phyloP scores from a whole-genome alignment of 257 asterid species.

The Nicotiana attenuata region DNA sequence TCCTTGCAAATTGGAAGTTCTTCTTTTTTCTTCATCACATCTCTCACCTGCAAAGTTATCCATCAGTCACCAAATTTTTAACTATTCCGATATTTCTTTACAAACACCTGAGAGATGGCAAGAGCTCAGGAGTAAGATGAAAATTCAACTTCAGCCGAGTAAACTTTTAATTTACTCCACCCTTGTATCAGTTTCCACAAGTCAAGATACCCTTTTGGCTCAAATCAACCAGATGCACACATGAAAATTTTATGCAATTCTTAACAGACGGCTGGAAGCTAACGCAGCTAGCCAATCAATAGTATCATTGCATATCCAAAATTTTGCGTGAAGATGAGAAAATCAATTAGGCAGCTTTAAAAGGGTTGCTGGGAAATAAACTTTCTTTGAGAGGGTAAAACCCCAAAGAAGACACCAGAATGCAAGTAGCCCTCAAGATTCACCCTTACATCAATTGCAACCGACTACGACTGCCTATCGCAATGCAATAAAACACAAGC shows the following conservation, averaged over 20 bases:
- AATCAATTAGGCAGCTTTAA: not conserved
- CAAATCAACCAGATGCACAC: not conserved
- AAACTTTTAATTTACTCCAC: not conserved
- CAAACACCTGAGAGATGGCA: not conserved
- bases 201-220: not conserved
- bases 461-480: not conserved
- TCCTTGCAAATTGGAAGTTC: conserved; percentile 87
- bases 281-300: not conserved
- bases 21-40: conserved; percentile 79
- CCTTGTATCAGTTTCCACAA: not conserved
- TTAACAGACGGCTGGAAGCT: not conserved
- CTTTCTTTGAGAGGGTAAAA: not conserved
- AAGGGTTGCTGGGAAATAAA: not conserved
- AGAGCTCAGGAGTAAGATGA: not conserved
- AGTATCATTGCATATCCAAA: not conserved
- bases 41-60: conserved; percentile 59
- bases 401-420: not conserved
- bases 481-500: not conserved
- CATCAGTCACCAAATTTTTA: not conserved
- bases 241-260: not conserved
- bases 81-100: not conserved
- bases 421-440: not conserved
- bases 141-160: not conserved
- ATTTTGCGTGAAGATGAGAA: not conserved
- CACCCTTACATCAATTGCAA: not conserved